Evolutionary conservation across 192 early-diverging fungal species (phyloP), one percentile per base, ranked within the genome.

Genomic region (Coemansia sp.): DNA sequence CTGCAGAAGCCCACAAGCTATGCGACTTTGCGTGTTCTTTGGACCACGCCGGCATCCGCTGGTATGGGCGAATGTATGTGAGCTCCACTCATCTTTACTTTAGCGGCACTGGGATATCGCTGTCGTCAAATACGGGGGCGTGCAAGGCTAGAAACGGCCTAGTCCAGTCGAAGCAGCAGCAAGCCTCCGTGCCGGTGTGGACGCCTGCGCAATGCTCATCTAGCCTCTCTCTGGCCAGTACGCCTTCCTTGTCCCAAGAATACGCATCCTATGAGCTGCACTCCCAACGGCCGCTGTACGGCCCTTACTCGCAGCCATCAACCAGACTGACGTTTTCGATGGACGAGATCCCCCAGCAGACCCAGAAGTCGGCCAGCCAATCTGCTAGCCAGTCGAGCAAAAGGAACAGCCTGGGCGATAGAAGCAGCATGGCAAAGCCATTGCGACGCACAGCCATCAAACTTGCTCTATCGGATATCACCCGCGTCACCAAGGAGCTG

Each of bases 1-100:
- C n/a, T n/a, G n/a, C n/a, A n/a, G n/a, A n/a, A n/a, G n/a, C n/a
- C n/a, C n/a, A n/a, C n/a, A n/a, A 55, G 26, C 53, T 57, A 14
- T 35, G 57, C 43, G 64, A 73, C 61, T 76, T 71, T 76, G 71
- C 61, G 11, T 81, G 78, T 41, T 69, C 78, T 7, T 57, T 81
- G 39, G 78, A 81, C 51, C 78, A 81, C 49, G 78, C 78, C 6
- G 70, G 71, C 6, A 53, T 76, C 12, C 64, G 78, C 15, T 81
- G 78, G 78, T 81, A 81, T 34, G 78, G 78, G 15, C 73, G 78
- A 23, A 67, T 81, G 15, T 81, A 76, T 26, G 26, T 81, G 5
- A 57, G 67, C 63, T 8, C 38, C 39, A 34, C 60, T 8, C 62
- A 51, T 6, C 18, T 81, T 30, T 81, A 65, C 57, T 81, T 81